Base-by-base conservation (phyloP, 1,284 basidiomycete species). In the Malassezia psittaci region DNA sequence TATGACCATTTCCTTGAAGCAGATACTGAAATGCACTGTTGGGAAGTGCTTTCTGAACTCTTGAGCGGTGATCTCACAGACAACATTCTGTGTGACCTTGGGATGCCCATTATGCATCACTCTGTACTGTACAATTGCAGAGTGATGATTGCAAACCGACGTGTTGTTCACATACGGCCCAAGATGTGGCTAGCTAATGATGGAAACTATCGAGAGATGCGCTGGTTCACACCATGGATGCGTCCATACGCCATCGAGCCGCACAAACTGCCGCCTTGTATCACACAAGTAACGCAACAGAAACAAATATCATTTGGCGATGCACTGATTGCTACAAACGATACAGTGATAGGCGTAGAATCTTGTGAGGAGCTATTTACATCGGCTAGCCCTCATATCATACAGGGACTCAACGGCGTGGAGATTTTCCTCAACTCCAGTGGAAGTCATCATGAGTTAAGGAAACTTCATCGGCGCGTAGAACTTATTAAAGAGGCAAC, bases 171-270 rank as follows among this genome's bases (percentile, higher is more conserved):
- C 64, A 96, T 98, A 65, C 83, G 94, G 11, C 94, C 93, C 0
- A 98, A 98, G 78, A 91, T 98, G 90, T 98, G 93, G 93, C 80
- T 98, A 57, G 93, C 93, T 2, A 98, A 98, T 70, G 90, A 96
- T 67, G 93, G 93, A 10, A 96, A 98, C 75, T 98, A 98, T 75
- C 85, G 93, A 43, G 93, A 98, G 77, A 80, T 96, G 66, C 80
- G 94, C 35, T 93, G 89, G 77, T 98, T 98, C 67, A 90, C 93
- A 1, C 90, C 93, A 0, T 98, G 94, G 93, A 79, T 80, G 73
- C 90, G 90, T 72, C 85, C 87, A 66, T 81, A 84, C 24, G 81
- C 89, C 73, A 85, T 83, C 67, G 93, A 98, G 75, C 85, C 88
- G 48, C 88, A 91, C 69, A 87, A 84, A 59, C 79, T 98, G 1